Evolutionary conservation across 148 eudicot species (phyloP).

Genomic region (Suaeda aralocaspica): DNA sequence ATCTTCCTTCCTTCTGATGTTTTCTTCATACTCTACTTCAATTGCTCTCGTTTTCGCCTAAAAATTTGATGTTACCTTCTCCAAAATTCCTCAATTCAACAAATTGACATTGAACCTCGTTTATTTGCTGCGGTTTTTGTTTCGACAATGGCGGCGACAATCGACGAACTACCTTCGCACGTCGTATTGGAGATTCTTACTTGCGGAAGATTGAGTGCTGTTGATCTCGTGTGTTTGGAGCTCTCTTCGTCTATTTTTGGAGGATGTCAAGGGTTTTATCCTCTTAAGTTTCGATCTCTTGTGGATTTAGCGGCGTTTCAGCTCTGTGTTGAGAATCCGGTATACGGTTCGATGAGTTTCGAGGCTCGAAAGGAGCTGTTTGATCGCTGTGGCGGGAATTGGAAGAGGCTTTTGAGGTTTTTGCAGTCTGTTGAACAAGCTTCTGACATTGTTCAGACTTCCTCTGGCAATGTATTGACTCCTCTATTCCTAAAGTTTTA

Average conservation of each 20-base stretch:
- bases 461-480: conserved; percentile 72
- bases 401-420: conserved; percentile 87
- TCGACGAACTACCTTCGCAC: conserved; percentile 78
- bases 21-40: conserved; percentile 37
- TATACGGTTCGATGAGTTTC: conserved; percentile 37
- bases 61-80: conserved; percentile 33
- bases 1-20: conserved; percentile 36
- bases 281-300: conserved; percentile 54
- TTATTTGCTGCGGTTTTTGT: background rate
- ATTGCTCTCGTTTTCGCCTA: conserved; percentile 62
- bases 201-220: conserved; percentile 59
- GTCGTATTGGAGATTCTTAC: conserved; percentile 69
- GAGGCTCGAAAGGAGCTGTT: conserved; percentile 42
- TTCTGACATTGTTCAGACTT: conserved; percentile 62
- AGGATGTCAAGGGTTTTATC: conserved; percentile 44
- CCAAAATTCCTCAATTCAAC: background rate
- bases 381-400: conserved; percentile 55
- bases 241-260: conserved; percentile 55
- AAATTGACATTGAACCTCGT: background rate
- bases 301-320: conserved; percentile 76
- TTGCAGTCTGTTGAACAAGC: conserved; percentile 84
- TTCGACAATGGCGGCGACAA: conserved; percentile 46
- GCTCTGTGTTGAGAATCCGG: conserved; percentile 55
- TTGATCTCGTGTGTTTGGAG: conserved; percentile 72
- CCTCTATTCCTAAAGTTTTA: background rate